A percentile compares a stretch with the other conserved stretches of the same genome.
Conservation (phyloP, 176 grass and related monocot genomes). For the Lolium perenne region DNA sequence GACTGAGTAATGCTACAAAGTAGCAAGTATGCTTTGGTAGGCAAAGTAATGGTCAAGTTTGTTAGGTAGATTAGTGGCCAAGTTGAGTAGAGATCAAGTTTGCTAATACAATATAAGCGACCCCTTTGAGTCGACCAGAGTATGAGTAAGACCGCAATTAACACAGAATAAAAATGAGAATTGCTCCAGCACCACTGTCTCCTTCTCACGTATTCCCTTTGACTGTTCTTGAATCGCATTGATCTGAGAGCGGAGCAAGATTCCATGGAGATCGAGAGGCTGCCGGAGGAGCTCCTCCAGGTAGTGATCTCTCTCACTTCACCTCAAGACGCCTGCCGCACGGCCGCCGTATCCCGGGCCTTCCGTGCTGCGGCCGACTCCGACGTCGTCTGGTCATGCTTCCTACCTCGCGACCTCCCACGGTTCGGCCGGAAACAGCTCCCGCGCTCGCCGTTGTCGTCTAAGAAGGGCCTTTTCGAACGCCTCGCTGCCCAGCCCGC, state of each 20-base stretch:
- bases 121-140: no score
- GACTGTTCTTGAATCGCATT: no score
- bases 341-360: constrained; percentile 39
- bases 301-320: background rate
- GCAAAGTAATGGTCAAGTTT: no score
- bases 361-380: constrained; percentile 19
- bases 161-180: no score
- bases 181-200: background rate
- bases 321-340: background rate
- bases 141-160: no score
- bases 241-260: background rate
- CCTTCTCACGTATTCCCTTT: background rate
- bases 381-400: no score
- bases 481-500: constrained; percentile 41
- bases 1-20: no score
- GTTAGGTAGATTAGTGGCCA: no score
- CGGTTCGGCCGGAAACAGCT: constrained; percentile 38
- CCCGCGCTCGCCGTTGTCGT: background rate
- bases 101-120: no score
- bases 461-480: constrained; percentile 54
- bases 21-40: no score
- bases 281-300: background rate
- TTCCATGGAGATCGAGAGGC: background rate
- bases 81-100: no score
- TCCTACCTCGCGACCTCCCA: background rate